Evolutionary conservation across 164 flowering plant genomes (phyloP), one percentile per base, ranked within the genome.

Genomic region (Houttuynia cordata): DNA sequence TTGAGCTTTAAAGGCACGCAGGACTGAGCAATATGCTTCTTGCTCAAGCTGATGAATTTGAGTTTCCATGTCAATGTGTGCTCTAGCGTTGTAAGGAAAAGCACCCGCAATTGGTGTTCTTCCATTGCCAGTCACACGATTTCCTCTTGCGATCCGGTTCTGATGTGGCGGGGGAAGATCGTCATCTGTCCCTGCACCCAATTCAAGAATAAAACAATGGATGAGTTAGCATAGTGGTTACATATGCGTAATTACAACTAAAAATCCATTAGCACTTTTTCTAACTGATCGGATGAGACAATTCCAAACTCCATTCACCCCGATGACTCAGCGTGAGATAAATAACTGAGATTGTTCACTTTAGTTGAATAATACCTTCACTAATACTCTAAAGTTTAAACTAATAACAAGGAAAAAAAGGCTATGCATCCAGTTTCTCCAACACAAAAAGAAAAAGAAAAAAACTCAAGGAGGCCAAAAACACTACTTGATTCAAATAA

Each of bases 1-100:
- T 67, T 91, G 99, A 59, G 99, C 99, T 80, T 86, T 86, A 71
- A 94, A 94, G 59, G 99, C 99, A 51, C 96, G 76, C 42, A 92
- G 74, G 19, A 92, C 88, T 62, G 96, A 78, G 73, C 78, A 65
- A 62, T 92, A 92, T 23, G 96, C 98, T 68, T 87, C 96, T 74
- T 85, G 86, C 71, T 92, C 98, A 53, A 92, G 82, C 59, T 65
- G 75, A 64, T 89, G 96, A 56, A 92, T 89, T 66, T 84, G 83
- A 30, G 70, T 72, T 70, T 89, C 95, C 88, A 92, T 89, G 62
- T 85, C 86, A 63, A 40, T 60, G 51, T 79, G 80, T 66, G 71
- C 62, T 62, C 81, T 75, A 37, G 72, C 61, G 51, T 67, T 74
- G 62, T 76, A 81, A 45, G 49, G 14, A 10, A 45, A 45, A 45